Conservation (phyloP, 148 eudicot genomes). For the Selenicereus undatus region DNA sequence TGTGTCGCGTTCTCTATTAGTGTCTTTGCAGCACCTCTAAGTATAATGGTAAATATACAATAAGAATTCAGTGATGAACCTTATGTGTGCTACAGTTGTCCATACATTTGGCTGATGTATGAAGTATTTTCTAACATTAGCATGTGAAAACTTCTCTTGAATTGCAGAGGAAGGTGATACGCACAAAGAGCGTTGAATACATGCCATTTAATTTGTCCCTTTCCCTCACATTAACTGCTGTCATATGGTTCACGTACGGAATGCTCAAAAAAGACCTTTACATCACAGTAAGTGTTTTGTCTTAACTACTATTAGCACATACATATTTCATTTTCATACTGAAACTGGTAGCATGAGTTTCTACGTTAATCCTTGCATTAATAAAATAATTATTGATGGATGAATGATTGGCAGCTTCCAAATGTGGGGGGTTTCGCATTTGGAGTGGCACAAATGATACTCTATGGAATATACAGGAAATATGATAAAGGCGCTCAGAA, state of each 20-base stretch:
- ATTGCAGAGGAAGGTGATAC: slow-evolving; percentile 62
- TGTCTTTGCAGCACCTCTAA: slow-evolving; percentile 77
- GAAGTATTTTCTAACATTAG: background rate
- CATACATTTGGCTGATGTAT: background rate
- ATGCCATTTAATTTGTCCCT: slow-evolving; percentile 69
- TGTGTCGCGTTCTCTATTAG: slow-evolving; percentile 59
- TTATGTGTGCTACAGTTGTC: background rate
- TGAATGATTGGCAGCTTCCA: slow-evolving; percentile 48
- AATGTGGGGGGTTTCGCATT: slow-evolving; percentile 60
- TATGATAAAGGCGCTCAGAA: slow-evolving; percentile 22
- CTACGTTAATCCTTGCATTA: too few species aligned
- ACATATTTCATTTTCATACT: too few species aligned
- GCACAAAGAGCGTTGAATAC: slow-evolving; percentile 76
- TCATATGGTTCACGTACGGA: slow-evolving; percentile 75
- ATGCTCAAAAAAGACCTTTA: slow-evolving; percentile 51
- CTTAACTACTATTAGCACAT: background rate
- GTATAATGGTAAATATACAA: slow-evolving; percentile 56
- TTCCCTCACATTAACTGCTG: slow-evolving; percentile 60
- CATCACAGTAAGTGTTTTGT: slow-evolving; percentile 45
- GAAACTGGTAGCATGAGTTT: too few species aligned
- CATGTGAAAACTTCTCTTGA: background rate
- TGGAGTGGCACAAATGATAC: slow-evolving; percentile 64
- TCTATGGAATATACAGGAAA: slow-evolving; percentile 47
- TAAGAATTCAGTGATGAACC: background rate
- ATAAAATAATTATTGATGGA: background rate